phyloP scores from a whole-genome alignment of 441 rosid genomes.

The Brassica balearica region DNA sequence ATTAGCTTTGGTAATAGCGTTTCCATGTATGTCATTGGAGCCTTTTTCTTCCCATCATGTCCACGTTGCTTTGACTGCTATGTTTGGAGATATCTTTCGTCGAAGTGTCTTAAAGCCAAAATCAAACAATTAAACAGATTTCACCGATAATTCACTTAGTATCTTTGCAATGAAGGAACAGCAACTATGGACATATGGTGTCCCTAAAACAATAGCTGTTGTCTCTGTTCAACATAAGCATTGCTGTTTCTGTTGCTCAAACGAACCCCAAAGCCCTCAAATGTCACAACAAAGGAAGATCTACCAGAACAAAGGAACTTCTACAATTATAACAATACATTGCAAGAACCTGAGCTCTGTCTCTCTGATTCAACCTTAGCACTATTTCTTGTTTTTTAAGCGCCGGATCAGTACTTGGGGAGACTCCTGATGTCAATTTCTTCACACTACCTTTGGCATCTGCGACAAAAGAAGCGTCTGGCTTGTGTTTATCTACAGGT shows the following conservation, averaged over 20 bases:
- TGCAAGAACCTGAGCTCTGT: constrained; percentile 24
- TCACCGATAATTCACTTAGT: neutral
- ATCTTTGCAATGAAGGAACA: neutral
- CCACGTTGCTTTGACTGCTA: neutral
- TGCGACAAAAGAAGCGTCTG: constrained; percentile 73
- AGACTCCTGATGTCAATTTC: constrained; percentile 43
- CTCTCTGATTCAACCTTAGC: constrained; percentile 23
- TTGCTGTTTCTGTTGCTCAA: constrained; percentile 1
- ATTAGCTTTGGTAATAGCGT: neutral
- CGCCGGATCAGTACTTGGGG: constrained; percentile 47
- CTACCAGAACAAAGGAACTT: neutral
- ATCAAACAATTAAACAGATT: neutral
- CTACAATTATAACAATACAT: constrained; percentile 22
- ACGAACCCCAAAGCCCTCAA: constrained; percentile 21
- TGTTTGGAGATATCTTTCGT: neutral
- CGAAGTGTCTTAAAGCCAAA: neutral
- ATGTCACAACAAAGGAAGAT: constrained; percentile 16
- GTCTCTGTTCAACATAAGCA: constrained; percentile 15
- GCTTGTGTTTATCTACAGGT: constrained; percentile 75
- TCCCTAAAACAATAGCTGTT: neutral
- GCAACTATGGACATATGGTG: constrained; percentile 18
- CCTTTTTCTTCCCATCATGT: neutral
- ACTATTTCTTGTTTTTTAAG: constrained; percentile 57
- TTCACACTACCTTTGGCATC: constrained; percentile 73
- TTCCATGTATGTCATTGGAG: neutral